Evolutionary conservation across 2,329 filamentous ascomycete species (phyloP).

Genomic region (Aspergillus quadrilineatus): DNA sequence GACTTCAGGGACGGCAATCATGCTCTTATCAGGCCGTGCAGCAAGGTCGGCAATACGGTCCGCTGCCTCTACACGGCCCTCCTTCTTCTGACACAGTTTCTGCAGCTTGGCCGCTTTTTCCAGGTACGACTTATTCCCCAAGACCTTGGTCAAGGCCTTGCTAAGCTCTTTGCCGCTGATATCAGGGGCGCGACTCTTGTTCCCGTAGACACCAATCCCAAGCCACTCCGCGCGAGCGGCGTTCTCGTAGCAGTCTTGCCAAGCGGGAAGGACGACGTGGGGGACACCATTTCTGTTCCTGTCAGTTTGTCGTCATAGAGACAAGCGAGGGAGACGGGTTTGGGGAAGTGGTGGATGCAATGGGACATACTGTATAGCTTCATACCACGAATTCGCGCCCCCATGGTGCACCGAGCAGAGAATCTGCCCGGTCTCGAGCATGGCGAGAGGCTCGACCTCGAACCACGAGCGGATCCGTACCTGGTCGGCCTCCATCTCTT

Average conservation of each 20-base stretch:
- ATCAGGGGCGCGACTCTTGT: slow-evolving; percentile 32
- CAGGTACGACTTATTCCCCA: slow-evolving; percentile 21
- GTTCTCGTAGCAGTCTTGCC: slow-evolving; percentile 48
- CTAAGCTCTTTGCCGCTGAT: slow-evolving; percentile 31
- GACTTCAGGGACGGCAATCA: slow-evolving; percentile 18
- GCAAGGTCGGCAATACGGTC: slow-evolving; percentile 25
- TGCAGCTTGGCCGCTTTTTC: slow-evolving; percentile 17
- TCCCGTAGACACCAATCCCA: slow-evolving; percentile 43
- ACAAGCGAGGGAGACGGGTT: background rate
- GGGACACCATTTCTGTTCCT: slow-evolving; percentile 40
- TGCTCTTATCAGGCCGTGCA: slow-evolving; percentile 19
- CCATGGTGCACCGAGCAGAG: slow-evolving; percentile 47
- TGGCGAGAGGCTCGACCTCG: slow-evolving; percentile 37
- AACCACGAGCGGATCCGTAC: slow-evolving; percentile 48
- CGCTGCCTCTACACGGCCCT: slow-evolving; percentile 20
- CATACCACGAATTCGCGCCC: slow-evolving; percentile 49
- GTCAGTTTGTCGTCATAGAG: background rate
- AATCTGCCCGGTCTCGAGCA: slow-evolving; percentile 38
- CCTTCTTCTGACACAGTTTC: slow-evolving; percentile 22
- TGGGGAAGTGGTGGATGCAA: too few species aligned
- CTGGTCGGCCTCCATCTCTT: slow-evolving; percentile 28
- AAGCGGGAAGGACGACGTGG: slow-evolving; percentile 47
- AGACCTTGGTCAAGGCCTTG: slow-evolving; percentile 26
- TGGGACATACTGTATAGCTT: slow-evolving; percentile 41
- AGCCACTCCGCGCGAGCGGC: slow-evolving; percentile 43